These are phyloP conservation scores for Crithidia bombi DNA, from an alignment of 208 protist genomes.

Conservation along the genomic window DNA sequence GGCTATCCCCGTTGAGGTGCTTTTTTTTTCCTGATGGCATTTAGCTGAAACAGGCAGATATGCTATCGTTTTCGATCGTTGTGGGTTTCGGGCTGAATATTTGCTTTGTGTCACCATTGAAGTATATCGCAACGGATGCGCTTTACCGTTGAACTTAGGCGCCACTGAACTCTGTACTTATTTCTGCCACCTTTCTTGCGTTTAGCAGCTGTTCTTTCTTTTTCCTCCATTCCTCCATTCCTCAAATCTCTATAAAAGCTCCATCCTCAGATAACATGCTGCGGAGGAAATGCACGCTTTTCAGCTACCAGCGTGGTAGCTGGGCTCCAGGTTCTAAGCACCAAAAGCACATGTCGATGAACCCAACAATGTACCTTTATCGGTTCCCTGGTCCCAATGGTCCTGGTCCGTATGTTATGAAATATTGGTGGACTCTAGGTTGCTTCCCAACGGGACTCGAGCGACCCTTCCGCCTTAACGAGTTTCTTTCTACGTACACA, in stretches of 20 bases:
- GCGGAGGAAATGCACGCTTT: slow-evolving; percentile 7
- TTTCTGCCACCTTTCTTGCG: slow-evolving; percentile 33
- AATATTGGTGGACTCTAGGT: slow-evolving; percentile 92
- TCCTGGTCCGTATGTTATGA: slow-evolving; percentile 90
- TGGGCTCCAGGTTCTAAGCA: slow-evolving; percentile 88
- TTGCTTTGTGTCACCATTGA: background rate
- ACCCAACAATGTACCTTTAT: slow-evolving; percentile 83
- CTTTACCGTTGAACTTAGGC: too few species aligned
- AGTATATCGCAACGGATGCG: too few species aligned
- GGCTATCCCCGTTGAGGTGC: too few species aligned
- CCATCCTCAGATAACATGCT: slow-evolving; percentile 28
- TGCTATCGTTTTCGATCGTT: too few species aligned
- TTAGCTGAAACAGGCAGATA: too few species aligned
- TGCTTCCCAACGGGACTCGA: slow-evolving; percentile 88
- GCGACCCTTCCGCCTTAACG: slow-evolving; percentile 76
- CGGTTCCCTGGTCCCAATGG: slow-evolving; percentile 79
- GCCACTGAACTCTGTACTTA: background rate
- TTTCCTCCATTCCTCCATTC: slow-evolving; percentile 2
- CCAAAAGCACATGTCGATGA: slow-evolving; percentile 90
- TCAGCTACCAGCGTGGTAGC: slow-evolving; percentile 81
- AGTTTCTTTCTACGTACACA: slow-evolving; percentile 85
- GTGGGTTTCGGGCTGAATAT: background rate
- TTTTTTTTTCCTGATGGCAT: background rate
- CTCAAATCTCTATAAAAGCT: too few species aligned
- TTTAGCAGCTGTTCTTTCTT: background rate